A percentile compares a stretch with the other conserved stretches of the same genome.
These are phyloP conservation scores for Epicoccum nigrum DNA, from an alignment of 2,329 filamentous ascomycete species.

Conservation along the genomic window DNA sequence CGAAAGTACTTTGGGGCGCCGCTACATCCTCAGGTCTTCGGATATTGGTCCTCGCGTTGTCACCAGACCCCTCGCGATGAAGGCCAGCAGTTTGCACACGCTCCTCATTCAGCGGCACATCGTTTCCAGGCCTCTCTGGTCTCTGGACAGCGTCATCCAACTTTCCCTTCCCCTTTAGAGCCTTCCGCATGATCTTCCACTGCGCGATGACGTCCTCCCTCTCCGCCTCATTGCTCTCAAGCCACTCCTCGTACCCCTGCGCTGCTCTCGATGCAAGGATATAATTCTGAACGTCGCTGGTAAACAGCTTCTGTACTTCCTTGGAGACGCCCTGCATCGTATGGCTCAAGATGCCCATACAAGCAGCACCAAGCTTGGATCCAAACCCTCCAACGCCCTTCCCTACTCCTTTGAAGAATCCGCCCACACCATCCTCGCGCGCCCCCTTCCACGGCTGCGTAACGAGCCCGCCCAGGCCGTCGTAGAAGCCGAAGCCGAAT, in stretches of 20 bases:
- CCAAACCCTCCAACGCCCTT: slow-evolving; percentile 34
- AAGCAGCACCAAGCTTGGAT: slow-evolving; percentile 29
- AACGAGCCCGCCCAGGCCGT: slow-evolving; percentile 31
- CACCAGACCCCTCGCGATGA: too few relatives aligned
- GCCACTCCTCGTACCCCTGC: slow-evolving; percentile 30
- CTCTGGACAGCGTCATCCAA: slow-evolving; percentile 8
- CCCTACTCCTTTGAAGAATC: slow-evolving; percentile 34
- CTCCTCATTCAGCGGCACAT: neutral
- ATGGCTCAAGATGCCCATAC: slow-evolving; percentile 23
- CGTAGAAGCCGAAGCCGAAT: slow-evolving; percentile 32
- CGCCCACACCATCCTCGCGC: slow-evolving; percentile 26
- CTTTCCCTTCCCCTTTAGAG: slow-evolving; percentile 15
- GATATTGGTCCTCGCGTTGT: too few relatives aligned
- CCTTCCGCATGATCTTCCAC: slow-evolving; percentile 22
- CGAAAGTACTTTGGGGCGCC: too few relatives aligned
- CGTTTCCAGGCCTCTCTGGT: neutral
- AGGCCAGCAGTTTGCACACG: neutral
- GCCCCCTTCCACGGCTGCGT: slow-evolving; percentile 29
- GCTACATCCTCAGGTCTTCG: too few relatives aligned
- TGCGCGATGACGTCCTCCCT: slow-evolving; percentile 20
- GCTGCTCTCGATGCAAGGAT: slow-evolving; percentile 22
- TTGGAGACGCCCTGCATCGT: slow-evolving; percentile 25
- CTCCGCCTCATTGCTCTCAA: slow-evolving; percentile 22
- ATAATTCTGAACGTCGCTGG: slow-evolving; percentile 13
- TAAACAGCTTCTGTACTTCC: slow-evolving; percentile 18